These are phyloP conservation scores for Tephrocybe sp. DNA, from an alignment of 768 basidiomycete species.

Conservation along the genomic window DNA sequence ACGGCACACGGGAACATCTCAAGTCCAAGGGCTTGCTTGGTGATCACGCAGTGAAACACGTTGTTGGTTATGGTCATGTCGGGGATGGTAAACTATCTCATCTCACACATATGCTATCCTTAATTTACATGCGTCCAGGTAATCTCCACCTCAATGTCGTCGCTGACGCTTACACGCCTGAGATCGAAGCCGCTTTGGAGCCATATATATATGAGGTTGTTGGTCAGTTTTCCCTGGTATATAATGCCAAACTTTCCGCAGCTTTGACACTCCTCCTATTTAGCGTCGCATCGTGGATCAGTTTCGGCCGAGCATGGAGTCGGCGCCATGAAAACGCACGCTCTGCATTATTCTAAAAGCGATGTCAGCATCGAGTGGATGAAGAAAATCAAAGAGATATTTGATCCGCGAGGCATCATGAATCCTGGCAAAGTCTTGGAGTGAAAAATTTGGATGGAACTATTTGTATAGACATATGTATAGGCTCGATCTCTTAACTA, in stretches of 20 bases:
- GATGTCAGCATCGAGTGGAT: conserved; percentile 81
- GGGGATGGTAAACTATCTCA: conserved; percentile 75
- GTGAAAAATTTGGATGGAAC: neutral
- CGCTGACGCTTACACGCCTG: conserved; percentile 77
- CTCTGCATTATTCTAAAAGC: conserved; percentile 85
- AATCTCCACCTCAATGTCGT: conserved; percentile 94
- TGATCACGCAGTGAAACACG: conserved; percentile 76
- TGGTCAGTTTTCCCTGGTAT: conserved; percentile 53
- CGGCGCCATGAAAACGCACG: conserved; percentile 92
- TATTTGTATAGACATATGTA: neutral
- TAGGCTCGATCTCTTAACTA: neutral
- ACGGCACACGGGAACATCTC: conserved; percentile 73
- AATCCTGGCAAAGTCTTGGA: conserved; percentile 85
- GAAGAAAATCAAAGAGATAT: conserved; percentile 84
- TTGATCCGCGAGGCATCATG: conserved; percentile 92
- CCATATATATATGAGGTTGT: conserved; percentile 95
- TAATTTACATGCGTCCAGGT: conserved; percentile 42
- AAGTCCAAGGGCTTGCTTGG: conserved; percentile 66
- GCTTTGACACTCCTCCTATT: neutral
- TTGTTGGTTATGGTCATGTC: conserved; percentile 94
- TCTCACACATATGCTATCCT: neutral
- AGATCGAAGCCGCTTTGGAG: conserved; percentile 86
- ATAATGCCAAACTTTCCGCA: neutral
- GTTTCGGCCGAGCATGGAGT: conserved; percentile 98
- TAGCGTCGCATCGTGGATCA: conserved; percentile 81